phyloP scores from a whole-genome alignment of 345 rosid species.

The Rhizophora apiculata region DNA sequence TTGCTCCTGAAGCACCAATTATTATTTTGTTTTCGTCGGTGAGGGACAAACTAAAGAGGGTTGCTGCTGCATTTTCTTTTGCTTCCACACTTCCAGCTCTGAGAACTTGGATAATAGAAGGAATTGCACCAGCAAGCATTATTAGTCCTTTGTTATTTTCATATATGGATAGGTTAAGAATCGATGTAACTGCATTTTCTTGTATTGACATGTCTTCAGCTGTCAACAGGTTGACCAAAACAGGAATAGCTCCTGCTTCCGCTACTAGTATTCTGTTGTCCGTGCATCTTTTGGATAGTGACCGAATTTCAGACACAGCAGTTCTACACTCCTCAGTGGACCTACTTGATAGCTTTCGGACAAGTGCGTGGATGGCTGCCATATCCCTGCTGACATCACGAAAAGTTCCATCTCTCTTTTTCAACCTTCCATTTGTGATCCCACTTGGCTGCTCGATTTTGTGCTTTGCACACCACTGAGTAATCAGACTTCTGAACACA shows the following conservation, averaged over 20 bases:
- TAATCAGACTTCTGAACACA: conserved; percentile 76
- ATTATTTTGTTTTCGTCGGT: conserved; percentile 89
- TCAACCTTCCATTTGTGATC: conserved; percentile 54
- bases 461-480: conserved; percentile 76
- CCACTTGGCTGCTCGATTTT: conserved; percentile 70
- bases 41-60: conserved; percentile 86
- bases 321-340: conserved; percentile 52
- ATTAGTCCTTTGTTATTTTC: conserved; percentile 75
- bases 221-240: conserved; percentile 59
- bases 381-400: conserved; percentile 64
- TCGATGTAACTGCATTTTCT: conserved; percentile 83
- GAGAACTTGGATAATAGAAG: conserved; percentile 80
- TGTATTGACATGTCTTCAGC: conserved; percentile 52
- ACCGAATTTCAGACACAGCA: conserved; percentile 69
- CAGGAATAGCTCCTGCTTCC: conserved; percentile 83
- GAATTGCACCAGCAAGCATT: conserved; percentile 84
- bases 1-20: conserved; percentile 88
- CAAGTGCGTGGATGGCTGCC: conserved; percentile 61
- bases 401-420: conserved; percentile 61
- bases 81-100: conserved; percentile 86
- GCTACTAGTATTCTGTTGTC: conserved; percentile 84
- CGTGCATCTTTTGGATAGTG: conserved; percentile 77
- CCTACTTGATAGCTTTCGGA: conserved; percentile 59
- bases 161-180: conserved; percentile 84
- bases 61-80: conserved; percentile 91